Percentiles rank a stretch among this genome's conserved stretches.
phyloP scores from a whole-genome alignment of 305 asterid species.

The Stenogyne calaminthoides region DNA sequence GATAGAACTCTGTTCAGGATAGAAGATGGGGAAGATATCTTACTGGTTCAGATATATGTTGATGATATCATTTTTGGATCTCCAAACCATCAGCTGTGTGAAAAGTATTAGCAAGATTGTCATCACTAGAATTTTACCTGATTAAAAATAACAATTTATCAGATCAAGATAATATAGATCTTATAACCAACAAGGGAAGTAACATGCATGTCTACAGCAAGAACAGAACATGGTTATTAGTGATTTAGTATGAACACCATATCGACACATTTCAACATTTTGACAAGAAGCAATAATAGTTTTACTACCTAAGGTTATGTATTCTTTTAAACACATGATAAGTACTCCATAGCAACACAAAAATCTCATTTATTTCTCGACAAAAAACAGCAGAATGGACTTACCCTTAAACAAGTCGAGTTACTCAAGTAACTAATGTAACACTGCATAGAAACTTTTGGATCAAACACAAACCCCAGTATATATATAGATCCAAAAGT shows the following conservation, averaged over 20 bases:
- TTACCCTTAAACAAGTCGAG: slow-evolving; percentile 14
- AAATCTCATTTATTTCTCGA: not conserved
- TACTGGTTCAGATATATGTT: too few relatives aligned
- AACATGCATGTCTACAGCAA: too few relatives aligned
- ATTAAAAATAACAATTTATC: not conserved
- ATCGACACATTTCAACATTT: slow-evolving; percentile 9
- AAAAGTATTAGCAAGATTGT: slow-evolving; percentile 8
- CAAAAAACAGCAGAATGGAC: not conserved
- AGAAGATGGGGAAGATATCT: too few relatives aligned
- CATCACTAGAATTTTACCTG: slow-evolving; percentile 23
- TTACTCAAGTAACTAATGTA: slow-evolving; percentile 1
- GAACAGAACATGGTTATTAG: too few relatives aligned
- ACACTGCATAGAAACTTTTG: slow-evolving; percentile 5
- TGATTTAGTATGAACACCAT: too few relatives aligned
- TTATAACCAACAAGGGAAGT: slow-evolving; percentile 10
- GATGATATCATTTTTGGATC: too few relatives aligned
- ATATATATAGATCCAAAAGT: slow-evolving; percentile 34
- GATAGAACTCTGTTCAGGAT: too few relatives aligned
- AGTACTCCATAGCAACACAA: not conserved
- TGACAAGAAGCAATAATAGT: not conserved
- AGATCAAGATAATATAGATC: not conserved
- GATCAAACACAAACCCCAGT: slow-evolving; percentile 25
- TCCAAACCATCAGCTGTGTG: too few relatives aligned
- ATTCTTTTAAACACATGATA: not conserved
- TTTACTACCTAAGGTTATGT: not conserved